Evolutionary conservation across 345 rosid species (phyloP), one percentile per base, ranked within the genome.

Genomic region (Salix exigua): DNA sequence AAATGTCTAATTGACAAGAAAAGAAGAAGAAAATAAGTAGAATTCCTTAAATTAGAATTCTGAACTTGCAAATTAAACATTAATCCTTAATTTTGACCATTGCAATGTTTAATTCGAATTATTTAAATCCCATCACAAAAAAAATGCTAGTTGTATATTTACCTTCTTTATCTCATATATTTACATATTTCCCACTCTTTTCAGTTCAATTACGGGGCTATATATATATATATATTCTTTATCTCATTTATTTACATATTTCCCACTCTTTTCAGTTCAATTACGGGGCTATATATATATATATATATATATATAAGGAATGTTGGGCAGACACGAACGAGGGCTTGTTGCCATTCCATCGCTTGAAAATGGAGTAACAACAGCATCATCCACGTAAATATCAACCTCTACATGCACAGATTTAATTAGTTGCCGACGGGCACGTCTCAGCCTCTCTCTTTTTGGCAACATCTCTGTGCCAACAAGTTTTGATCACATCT

Each of bases 381-480:
- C 21, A 71, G 51, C 28, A 51, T 26, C 21, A 16, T 16, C 31
- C 14, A 35, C 66, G 14, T 68, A 38, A 44, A 55, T 26, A 58
- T 60, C 66, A 66, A 21, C 37, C 21, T 30, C 14, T n/a, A 21
- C 46, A 35, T 67, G 70, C 48, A 21, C 38, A 70, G 25, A 63
- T 63, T 26, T 66, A 18, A 51, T 51, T 51, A 12, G 76, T 72
- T 18, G 61, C 44, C 16, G 28, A 50, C 26, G 7, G 72, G 71
- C 18, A 44, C 50, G 3, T 2, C 44, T 63, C 30, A 72, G 68
- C 38, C 61, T 63, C 64, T 28, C 61, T 63, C 64, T 75, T 53
- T 55, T n/a, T 53, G 75, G 79, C 75, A 71, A 30, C 38, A 70
- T 63, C 61, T 64, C 77, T 66, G 44, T 70, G 55, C 46, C 68